Base-by-base conservation (phyloP, 768 basidiomycete genomes). In the Xerocomellus amylosporus region DNA sequence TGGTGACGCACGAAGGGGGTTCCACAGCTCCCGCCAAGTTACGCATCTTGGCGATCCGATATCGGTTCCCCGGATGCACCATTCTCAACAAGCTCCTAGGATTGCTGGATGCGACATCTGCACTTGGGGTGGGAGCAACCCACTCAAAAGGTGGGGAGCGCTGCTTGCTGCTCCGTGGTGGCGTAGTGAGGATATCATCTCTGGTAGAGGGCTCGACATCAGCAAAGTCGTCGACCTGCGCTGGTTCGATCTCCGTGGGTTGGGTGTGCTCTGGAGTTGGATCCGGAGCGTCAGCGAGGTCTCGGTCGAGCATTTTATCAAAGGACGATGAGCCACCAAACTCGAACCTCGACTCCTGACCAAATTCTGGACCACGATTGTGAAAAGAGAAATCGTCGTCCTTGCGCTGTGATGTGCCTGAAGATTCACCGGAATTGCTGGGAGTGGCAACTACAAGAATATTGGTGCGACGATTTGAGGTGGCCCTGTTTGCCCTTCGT, bases 391-490 rank as follows among this genome's bases (percentile, higher is more conserved):
- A 56, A 28, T 17, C 42, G n/a, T 51, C 49, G n/a, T 44, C 45
- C 43, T 38, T 45, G 49, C 47, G 30, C 22, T 49, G 68, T 59
- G 65, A 59, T 8, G 49, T 26, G 31, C 45, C 55, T 15, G 53
- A 56, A 45, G 60, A 67, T 47, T 71, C 70, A 31, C 66, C 73
- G 0, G 79, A 79, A 46, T 73, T 60, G 12, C 68, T 71, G 17
- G 85, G 85, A 43, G 85, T 86, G 36, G 78, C 71, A 45, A 71
- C 79, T 2, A 84, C 83, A n/a, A 84, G 73, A 37, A 77, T 46
- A 10, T 58, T 67, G 42, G 55, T 42, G 34, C 30, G 61, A 59
- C 45, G 39, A 36, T 43, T 49, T 31, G 59, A 50, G 37, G 46
- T 38, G 17, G 51, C 31, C 46, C 49, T 49, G 41, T 40, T 62